Base-by-base conservation (phyloP, 305 asterid genomes). In the Fraxinus latifolia region DNA sequence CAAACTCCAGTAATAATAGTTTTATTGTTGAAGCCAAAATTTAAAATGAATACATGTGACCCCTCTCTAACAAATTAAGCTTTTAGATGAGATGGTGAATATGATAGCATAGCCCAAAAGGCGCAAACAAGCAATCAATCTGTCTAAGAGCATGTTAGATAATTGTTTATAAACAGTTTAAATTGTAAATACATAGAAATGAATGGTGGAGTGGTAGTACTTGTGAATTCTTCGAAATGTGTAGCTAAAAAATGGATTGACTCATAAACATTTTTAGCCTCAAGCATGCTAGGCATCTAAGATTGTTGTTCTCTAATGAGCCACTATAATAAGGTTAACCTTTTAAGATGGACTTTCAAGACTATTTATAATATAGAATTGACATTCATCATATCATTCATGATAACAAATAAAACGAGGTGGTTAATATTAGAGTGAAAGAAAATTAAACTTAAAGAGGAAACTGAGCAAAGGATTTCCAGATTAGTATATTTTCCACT, bases 401-500 rank as follows among this genome's bases (percentile, higher is more conserved):
- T 53, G 74, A 82, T 53, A 81, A 53, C 70, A 80, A 77, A 60
- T 74, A 39, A 31, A 74, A 81, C 33, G n/a, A 39, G 31, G 78
- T 75, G 47, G 39, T 78, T 44, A 34, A 34, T 27, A 17, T 37
- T 81, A 50, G 80, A 27, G 70, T 7, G 44, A 74, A 76, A 55
- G 23, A 81, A 50, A 34, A 11, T 73, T 73, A 74, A 50, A 23
- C 7, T 47, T 71, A 33, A 76, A 42, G 53, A 44, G 76, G 74
- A 74, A 82, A 81, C 15, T 65, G 82, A 42, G 74, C 19, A 82
- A 34, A 77, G 9, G 11, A 14, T 31, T 31, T 31, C 34, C 14
- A 17, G 60, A 39, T 53, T 47, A 32, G 72, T 42, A 65, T 79
- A 47, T 79, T 77, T 80, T 58, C 82, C 78, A 80, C 72, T 74